These are phyloP conservation scores for Saccharomycopsis sp. DNA, from an alignment of 805 yeast species.

Conservation along the genomic window DNA sequence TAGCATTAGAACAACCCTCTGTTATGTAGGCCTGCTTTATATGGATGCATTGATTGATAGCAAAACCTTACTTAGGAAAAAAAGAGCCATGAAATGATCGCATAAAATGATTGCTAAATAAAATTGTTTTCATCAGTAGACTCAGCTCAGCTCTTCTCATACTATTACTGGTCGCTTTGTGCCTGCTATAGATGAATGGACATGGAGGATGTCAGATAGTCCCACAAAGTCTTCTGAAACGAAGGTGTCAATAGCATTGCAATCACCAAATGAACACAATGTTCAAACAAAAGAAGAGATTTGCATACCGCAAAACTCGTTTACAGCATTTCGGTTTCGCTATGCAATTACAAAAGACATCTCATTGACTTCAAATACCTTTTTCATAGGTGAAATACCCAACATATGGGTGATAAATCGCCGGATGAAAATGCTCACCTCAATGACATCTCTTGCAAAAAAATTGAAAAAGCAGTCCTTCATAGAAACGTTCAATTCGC, in stretches of 20 bases:
- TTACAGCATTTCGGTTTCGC: constrained; percentile 52
- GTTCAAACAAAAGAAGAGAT: no score
- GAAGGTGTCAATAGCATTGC: background rate
- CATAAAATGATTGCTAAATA: background rate
- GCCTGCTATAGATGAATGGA: background rate
- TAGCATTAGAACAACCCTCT: no score
- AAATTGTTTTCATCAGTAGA: background rate
- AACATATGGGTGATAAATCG: constrained; percentile 39
- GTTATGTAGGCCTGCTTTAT: no score
- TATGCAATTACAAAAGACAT: constrained; percentile 47
- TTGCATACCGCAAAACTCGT: constrained; percentile 45
- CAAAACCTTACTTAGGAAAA: no score
- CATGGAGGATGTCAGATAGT: background rate
- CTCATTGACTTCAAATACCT: constrained; percentile 39
- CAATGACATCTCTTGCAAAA: constrained; percentile 20
- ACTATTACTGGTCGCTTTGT: no score
- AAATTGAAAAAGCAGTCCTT: constrained; percentile 9
- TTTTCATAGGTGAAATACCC: constrained; percentile 56
- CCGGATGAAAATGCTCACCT: constrained; percentile 8
- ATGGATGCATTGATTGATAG: no score
- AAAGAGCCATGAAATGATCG: background rate
- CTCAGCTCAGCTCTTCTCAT: background rate
- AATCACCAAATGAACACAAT: no score
- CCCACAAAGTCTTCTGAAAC: background rate
- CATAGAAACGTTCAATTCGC: background rate